These are phyloP conservation scores for Cnidoscolus chayamansa DNA, from an alignment of 441 rosid species.

Conservation along the genomic window DNA sequence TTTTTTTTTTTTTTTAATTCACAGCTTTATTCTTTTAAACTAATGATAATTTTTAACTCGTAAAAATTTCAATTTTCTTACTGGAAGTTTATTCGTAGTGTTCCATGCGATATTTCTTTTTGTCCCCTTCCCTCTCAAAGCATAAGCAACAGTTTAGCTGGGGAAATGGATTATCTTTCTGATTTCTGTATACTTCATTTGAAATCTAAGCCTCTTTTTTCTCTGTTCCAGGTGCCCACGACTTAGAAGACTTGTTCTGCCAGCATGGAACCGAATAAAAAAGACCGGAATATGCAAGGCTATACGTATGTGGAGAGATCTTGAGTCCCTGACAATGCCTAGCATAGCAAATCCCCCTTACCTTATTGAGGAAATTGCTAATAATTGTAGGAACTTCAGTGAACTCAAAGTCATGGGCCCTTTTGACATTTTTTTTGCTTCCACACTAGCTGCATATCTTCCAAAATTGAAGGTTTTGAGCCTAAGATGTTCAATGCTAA, in stretches of 20 bases:
- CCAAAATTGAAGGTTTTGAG: conserved; percentile 63
- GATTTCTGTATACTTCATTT: background rate
- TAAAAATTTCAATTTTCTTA: background rate
- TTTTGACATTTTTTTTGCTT: conserved; percentile 56
- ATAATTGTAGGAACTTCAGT: conserved; percentile 55
- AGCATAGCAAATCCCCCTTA: conserved; percentile 66
- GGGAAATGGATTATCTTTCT: background rate
- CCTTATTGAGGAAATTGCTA: conserved; percentile 68
- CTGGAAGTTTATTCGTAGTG: background rate
- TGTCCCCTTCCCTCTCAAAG: background rate
- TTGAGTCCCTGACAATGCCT: conserved; percentile 88
- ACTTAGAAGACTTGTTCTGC: conserved; percentile 61
- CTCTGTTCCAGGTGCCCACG: conserved; percentile 50
- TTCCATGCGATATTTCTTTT: no score
- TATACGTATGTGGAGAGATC: conserved; percentile 62
- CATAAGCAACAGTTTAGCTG: conserved; percentile 1
- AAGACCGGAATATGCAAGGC: conserved; percentile 72
- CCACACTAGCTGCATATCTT: conserved; percentile 37
- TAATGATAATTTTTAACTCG: background rate
- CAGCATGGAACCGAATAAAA: conserved; percentile 87
- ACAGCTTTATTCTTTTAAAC: background rate
- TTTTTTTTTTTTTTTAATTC: background rate
- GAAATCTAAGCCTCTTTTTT: conserved; percentile 11
- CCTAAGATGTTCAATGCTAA: conserved; percentile 62
- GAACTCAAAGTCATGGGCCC: conserved; percentile 89